Evolutionary conservation across 495 filamentous ascomycete genomes (phyloP), one percentile per base, ranked within the genome.

Genomic region (Podospora didyma): DNA sequence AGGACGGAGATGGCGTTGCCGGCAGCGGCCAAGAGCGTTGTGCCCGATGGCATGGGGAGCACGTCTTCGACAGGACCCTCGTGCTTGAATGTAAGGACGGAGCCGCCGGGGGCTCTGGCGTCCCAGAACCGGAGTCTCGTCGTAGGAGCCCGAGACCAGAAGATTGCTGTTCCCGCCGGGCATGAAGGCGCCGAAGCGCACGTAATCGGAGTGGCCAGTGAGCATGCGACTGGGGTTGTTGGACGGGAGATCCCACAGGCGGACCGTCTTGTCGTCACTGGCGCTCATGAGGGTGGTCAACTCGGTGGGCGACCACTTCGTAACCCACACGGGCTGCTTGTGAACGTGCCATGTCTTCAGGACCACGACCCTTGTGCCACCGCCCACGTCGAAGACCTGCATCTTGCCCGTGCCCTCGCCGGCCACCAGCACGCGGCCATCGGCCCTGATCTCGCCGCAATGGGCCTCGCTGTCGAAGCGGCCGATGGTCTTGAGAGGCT

Each of bases 271-370:
- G 69, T 99, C 94, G 63, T 99, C 94, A 71, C 86, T 88, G 23
- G 84, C 82, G 49, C 86, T 90, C 81, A 97, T 85, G 24, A 97
- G 72, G 1, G 83, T 83, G 0, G 94, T 99, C 28, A 95, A 80
- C 34, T 94, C 89, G 49, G 83, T 84, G 7, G 92, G 92, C 19
- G 86, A 90, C 78, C 94, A 97, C 62, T 89, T 88, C 44, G 89
- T 89, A 21, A 86, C 84, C 87, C 94, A 96, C 35, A 96, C 92
- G 41, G 95, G 89, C 76, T 96, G 92, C 73, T 93, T 92, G 72
- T 98, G 94, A 45, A 93, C 86, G 59, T 86, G 85, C 95, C 94
- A 99, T 47, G 94, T 96, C 79, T 94, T 94, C 65, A 99, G 72
- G 55, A 97, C 96, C 1, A 92, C 91, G 54, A 93, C 83, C 42